phyloP scores from a whole-genome alignment of 164 flowering plant genomes.

The Umbellularia californica region DNA sequence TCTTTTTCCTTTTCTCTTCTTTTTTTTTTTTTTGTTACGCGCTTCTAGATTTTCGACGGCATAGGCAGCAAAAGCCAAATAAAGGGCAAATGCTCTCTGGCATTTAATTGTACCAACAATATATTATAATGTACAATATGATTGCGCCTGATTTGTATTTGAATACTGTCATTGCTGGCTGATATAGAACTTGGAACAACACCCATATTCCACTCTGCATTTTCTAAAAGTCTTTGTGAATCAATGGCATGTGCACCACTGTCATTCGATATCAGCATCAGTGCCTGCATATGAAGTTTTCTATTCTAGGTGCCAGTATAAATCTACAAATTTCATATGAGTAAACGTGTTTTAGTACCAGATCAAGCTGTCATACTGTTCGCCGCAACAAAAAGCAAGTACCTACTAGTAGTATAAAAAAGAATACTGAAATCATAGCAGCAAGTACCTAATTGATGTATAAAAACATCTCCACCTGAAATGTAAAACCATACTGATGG shows the following conservation, averaged over 20 bases:
- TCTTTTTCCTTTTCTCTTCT: neutral
- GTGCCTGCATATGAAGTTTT: too few relatives aligned
- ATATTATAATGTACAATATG: neutral
- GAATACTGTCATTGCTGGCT: too few relatives aligned
- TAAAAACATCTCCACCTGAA: neutral
- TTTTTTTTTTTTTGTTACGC: neutral
- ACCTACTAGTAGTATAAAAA: too few relatives aligned
- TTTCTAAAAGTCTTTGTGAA: too few relatives aligned
- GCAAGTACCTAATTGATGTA: neutral
- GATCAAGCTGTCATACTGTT: constrained; percentile 2
- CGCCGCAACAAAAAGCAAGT: neutral
- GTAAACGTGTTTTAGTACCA: neutral
- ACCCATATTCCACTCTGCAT: too few relatives aligned
- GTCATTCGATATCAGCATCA: too few relatives aligned
- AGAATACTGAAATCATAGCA: too few relatives aligned
- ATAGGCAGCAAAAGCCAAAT: neutral
- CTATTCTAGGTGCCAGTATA: neutral
- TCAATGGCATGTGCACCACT: too few relatives aligned
- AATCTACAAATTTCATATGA: neutral
- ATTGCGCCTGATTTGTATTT: neutral
- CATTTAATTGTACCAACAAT: neutral
- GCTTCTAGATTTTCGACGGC: neutral
- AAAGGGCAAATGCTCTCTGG: constrained; percentile 2
- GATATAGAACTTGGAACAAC: too few relatives aligned
- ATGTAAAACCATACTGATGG: neutral